These are phyloP conservation scores for Pseudotsuga menziesii DNA, from an alignment of 75 land plant genomes.

Conservation along the genomic window DNA sequence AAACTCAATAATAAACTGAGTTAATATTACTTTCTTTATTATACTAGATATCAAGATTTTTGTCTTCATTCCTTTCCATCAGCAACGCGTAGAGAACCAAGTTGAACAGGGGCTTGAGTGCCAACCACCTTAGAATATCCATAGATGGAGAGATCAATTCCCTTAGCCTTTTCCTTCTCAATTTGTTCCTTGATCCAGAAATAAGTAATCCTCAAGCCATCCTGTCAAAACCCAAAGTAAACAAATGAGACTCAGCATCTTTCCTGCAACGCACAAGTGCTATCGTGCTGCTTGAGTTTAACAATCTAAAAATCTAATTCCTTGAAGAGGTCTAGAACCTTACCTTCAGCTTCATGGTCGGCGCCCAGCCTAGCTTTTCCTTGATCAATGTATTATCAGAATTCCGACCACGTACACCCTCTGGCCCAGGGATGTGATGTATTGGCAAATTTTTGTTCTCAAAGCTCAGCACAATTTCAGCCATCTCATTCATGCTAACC, in stretches of 20 bases:
- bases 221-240: slow-evolving; percentile 28
- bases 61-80: slow-evolving; percentile 57
- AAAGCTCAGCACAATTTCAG: slow-evolving; percentile 86
- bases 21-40: too few species aligned
- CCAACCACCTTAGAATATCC: slow-evolving; percentile 84
- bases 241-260: slow-evolving; percentile 11
- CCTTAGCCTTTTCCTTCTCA: slow-evolving; percentile 69
- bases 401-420: slow-evolving; percentile 96
- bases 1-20: too few species aligned
- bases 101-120: slow-evolving; percentile 89
- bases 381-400: slow-evolving; percentile 92
- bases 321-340: neutral
- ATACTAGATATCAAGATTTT: too few species aligned
- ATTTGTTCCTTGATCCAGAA: slow-evolving; percentile 92
- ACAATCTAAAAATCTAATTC: neutral
- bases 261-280: neutral
- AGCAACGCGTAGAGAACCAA: slow-evolving; percentile 85
- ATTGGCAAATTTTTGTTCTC: slow-evolving; percentile 84
- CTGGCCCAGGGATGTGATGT: slow-evolving; percentile 95
- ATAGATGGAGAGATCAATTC: slow-evolving; percentile 52
- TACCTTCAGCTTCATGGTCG: slow-evolving; percentile 88
- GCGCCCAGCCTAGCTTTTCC: slow-evolving; percentile 97
- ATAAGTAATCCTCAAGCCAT: slow-evolving; percentile 85
- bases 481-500: slow-evolving; percentile 99
- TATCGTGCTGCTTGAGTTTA: neutral